Evolutionary conservation across 129 eudicot genomes (phyloP).

Genomic region (Flaveria bidentis): DNA sequence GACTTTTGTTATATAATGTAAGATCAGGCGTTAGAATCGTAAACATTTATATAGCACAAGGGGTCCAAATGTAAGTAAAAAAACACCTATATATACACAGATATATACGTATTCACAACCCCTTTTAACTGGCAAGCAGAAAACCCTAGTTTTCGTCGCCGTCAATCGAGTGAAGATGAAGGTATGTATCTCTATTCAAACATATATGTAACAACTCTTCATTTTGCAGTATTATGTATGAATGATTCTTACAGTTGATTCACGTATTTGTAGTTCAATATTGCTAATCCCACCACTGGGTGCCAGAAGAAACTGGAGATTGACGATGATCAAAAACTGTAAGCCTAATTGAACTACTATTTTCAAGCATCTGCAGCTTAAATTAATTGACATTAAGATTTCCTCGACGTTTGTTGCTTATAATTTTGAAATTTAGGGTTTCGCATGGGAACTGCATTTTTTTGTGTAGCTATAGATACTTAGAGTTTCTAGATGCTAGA

Average conservation of each 20-base stretch:
- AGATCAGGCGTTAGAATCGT: not conserved
- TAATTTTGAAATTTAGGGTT: not conserved
- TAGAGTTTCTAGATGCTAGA: too few species aligned
- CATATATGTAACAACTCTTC: not conserved
- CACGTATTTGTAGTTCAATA: conserved; percentile 42
- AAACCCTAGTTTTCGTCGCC: conserved; percentile 28
- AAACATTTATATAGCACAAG: not conserved
- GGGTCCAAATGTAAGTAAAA: not conserved
- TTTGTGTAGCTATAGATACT: too few species aligned
- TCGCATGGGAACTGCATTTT: not conserved
- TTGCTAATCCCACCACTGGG: conserved; percentile 57
- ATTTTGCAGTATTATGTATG: too few species aligned
- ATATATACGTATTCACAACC: not conserved
- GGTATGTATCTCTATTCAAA: not conserved
- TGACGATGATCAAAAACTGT: conserved; percentile 60
- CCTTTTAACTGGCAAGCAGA: not conserved
- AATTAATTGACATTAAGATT: not conserved
- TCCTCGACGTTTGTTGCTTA: not conserved
- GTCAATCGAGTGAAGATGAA: conserved; percentile 25
- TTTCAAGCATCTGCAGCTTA: not conserved
- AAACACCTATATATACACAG: conserved; percentile 17
- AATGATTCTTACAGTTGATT: conserved; percentile 8
- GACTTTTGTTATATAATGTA: not conserved
- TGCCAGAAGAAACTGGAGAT: conserved; percentile 66
- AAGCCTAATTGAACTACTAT: not conserved